A percentile compares a stretch with the other conserved stretches of the same genome.
These are phyloP conservation scores for Aaosphaeria arxii DNA, from an alignment of 2,329 filamentous ascomycete genomes.

Conservation along the genomic window DNA sequence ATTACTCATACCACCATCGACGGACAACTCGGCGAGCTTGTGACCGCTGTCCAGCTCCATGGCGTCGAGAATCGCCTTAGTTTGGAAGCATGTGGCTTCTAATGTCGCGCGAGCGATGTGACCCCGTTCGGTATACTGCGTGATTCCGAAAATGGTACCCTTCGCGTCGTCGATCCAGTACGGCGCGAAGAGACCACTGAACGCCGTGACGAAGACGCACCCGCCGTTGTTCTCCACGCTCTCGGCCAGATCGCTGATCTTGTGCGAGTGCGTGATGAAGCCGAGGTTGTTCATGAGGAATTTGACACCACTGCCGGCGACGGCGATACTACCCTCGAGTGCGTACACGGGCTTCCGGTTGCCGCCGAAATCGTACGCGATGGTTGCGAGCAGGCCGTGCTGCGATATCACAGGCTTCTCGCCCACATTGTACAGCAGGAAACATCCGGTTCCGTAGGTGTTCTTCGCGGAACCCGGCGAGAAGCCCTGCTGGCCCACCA, in stretches of 20 bases:
- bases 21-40: slow-evolving; percentile 70
- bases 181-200: slow-evolving; percentile 85
- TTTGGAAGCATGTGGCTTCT: slow-evolving; percentile 90
- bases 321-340: slow-evolving; percentile 79
- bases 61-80: slow-evolving; percentile 84
- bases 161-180: slow-evolving; percentile 95
- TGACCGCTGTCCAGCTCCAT: slow-evolving; percentile 86
- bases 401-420: slow-evolving; percentile 80
- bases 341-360: slow-evolving; percentile 69
- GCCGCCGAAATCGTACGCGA: slow-evolving; percentile 79
- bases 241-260: slow-evolving; percentile 63
- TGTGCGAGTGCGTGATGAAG: slow-evolving; percentile 59
- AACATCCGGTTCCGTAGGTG: slow-evolving; percentile 87
- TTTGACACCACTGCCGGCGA: slow-evolving; percentile 77
- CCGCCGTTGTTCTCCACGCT: slow-evolving; percentile 75
- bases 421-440: slow-evolving; percentile 86
- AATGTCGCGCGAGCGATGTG: slow-evolving; percentile 88
- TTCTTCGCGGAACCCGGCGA: slow-evolving; percentile 81
- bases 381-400: slow-evolving; percentile 78
- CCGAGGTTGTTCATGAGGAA: slow-evolving; percentile 63
- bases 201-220: slow-evolving; percentile 82
- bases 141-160: slow-evolving; percentile 80
- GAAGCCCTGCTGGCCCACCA: slow-evolving; percentile 85
- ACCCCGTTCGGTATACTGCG: slow-evolving; percentile 77
- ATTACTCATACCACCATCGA: slow-evolving; percentile 87